These are phyloP conservation scores for Patellaria atrata DNA, from an alignment of 495 filamentous ascomycete species.

Conservation along the genomic window DNA sequence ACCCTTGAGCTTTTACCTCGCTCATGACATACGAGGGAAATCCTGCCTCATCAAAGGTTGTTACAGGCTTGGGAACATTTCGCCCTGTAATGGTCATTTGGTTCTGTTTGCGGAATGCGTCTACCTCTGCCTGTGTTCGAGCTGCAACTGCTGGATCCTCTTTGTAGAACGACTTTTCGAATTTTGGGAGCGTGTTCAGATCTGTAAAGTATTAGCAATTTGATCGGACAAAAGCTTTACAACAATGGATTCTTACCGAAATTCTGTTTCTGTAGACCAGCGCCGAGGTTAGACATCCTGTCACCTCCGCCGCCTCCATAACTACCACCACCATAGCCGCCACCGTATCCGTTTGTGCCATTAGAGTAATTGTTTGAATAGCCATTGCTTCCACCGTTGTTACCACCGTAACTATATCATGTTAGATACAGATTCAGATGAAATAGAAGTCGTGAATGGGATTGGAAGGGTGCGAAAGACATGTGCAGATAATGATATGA, in stretches of 20 bases:
- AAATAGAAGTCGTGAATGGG: conserved; percentile 6
- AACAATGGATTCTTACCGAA: conserved; percentile 51
- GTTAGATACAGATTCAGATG: too few species aligned
- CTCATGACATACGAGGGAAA: conserved; percentile 95
- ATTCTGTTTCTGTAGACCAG: conserved; percentile 65
- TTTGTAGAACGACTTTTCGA: conserved; percentile 99
- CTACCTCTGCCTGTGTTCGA: conserved; percentile 66
- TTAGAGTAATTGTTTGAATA: too few species aligned
- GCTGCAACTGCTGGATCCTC: conserved; percentile 64
- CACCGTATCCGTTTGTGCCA: too few species aligned
- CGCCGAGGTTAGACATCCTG: conserved; percentile 84
- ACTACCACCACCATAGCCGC: conserved; percentile 32
- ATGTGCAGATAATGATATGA: too few species aligned
- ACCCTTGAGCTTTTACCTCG: conserved; percentile 96
- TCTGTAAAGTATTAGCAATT: conserved; percentile 37
- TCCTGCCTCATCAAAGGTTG: conserved; percentile 93
- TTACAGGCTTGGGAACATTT: conserved; percentile 79
- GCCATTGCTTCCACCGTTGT: conserved; percentile 23
- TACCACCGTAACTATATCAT: conserved; percentile 30
- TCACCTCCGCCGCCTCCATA: conserved; percentile 48
- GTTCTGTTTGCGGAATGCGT: conserved; percentile 68
- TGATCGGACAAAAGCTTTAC: background rate
- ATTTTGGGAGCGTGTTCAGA: conserved; percentile 68
- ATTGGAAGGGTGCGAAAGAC: too few species aligned
- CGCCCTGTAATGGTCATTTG: conserved; percentile 63